Conservation (phyloP, 2,329 filamentous ascomycete species). For the Botrytis elliptica region DNA sequence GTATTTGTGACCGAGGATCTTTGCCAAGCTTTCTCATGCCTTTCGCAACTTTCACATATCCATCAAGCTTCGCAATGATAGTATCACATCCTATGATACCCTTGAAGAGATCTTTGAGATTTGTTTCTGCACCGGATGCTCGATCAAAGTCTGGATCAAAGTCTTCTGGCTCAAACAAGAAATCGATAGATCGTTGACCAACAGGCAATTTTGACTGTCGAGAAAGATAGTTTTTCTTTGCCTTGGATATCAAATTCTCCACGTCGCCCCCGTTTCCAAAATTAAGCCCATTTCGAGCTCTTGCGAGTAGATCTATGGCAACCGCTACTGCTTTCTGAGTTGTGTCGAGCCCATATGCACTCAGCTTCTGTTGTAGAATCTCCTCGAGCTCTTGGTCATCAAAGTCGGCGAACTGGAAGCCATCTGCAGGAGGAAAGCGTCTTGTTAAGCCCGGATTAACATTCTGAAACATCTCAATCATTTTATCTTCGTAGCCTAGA, state of each 20-base stretch:
- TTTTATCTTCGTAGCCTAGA: slow-evolving; percentile 67
- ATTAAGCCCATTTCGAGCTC: slow-evolving; percentile 60
- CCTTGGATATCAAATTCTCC: slow-evolving; percentile 62
- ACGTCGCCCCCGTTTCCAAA: slow-evolving; percentile 76
- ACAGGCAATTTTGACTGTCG: slow-evolving; percentile 28
- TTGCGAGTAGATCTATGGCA: slow-evolving; percentile 58
- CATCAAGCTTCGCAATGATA: slow-evolving; percentile 49
- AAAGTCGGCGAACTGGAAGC: slow-evolving; percentile 71
- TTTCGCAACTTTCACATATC: slow-evolving; percentile 47
- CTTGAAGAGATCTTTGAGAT: slow-evolving; percentile 48
- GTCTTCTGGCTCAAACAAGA: slow-evolving; percentile 42
- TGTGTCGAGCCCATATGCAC: slow-evolving; percentile 51
- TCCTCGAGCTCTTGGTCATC: slow-evolving; percentile 52
- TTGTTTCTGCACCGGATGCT: slow-evolving; percentile 42
- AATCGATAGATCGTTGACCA: slow-evolving; percentile 25
- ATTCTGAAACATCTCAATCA: slow-evolving; percentile 72
- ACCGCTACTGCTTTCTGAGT: slow-evolving; percentile 53
- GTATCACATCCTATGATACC: slow-evolving; percentile 52
- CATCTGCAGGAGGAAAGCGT: slow-evolving; percentile 62
- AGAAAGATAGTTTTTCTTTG: slow-evolving; percentile 41
- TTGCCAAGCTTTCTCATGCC: slow-evolving; percentile 47
- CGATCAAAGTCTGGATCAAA: slow-evolving; percentile 55
- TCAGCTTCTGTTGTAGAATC: slow-evolving; percentile 65
- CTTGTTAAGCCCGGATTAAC: slow-evolving; percentile 68
- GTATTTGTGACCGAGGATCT: slow-evolving; percentile 52